Base-by-base conservation (phyloP, 2,329 filamentous ascomycete species). In the Aspergillus aculeatinus region DNA sequence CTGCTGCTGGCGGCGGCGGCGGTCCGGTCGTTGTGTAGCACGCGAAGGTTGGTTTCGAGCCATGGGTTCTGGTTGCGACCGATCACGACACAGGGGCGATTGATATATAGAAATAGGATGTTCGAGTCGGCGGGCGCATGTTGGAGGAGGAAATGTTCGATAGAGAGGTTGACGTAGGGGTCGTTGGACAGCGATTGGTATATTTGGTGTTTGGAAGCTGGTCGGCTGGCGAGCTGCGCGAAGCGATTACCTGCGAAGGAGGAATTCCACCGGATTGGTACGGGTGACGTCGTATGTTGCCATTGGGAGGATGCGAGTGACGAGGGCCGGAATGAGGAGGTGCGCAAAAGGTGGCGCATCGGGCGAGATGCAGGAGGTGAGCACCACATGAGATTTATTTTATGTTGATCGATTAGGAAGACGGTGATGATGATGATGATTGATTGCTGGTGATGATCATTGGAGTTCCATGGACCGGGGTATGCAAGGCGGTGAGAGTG, bases 11-110 rank as follows among this genome's bases (percentile, higher is more conserved):
- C 70, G 27, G 27, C 27, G 27, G 27, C 27, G 27, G 27, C 7
- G 27, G 27, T 29, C 27, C 63, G 73, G 65, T 70, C 76, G 74
- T 63, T 79, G 70, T 69, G 78, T 69, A 96, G 79, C 1, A 86
- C 80, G 44, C 78, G 78, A 9, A 97, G 82, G 72, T 96, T 91
- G 63, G 91, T 87, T 79, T 99, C 95, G 9, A 91, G 83, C 95
- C 94, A 99, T 57, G 95, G 95, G 74, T 99, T 99, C 79, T 99
- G 95, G 75, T 99, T 99, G 61, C 95, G 88, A 48, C 95, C 95
- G 67, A 99, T 89, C 72, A 99, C 88, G 61, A 99, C 84, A 73
- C 91, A 92, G 0, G 94, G 92, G 42, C 86, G 78, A 77, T 99
- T 98, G 69, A 87, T 85, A 79, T 98, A 99, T 54, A 97, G 84